Conservation (phyloP, 2,329 filamentous ascomycete genomes). For the Colletotrichum cereale region DNA sequence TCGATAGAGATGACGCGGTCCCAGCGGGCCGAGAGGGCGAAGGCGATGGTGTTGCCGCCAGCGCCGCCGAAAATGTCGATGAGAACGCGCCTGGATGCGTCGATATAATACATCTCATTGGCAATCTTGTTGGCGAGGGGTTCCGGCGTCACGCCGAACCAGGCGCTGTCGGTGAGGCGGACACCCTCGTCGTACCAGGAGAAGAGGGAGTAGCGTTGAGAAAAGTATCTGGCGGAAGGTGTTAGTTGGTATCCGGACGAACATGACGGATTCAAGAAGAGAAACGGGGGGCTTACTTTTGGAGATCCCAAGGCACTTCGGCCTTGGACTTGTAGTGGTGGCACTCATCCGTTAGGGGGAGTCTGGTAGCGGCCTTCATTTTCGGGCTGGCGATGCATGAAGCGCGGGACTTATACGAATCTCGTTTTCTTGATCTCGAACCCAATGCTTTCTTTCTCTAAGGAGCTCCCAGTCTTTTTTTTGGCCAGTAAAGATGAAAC, state of each 20-base stretch:
- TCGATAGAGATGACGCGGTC: conserved; percentile 90
- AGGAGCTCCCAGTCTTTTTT: neutral
- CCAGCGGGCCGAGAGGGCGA: conserved; percentile 85
- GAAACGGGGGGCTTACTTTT: conserved; percentile 72
- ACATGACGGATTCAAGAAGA: neutral
- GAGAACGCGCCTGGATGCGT: conserved; percentile 71
- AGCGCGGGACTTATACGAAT: neutral
- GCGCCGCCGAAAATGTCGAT: conserved; percentile 93
- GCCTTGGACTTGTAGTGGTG: conserved; percentile 79
- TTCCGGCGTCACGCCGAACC: conserved; percentile 98
- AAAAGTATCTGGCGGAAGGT: conserved; percentile 78
- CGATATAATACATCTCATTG: conserved; percentile 71
- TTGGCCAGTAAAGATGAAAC: neutral
- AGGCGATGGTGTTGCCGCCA: conserved; percentile 95
- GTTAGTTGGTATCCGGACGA: neutral
- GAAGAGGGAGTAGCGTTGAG: conserved; percentile 90
- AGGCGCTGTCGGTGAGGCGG: conserved; percentile 91
- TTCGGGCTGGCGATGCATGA: conserved; percentile 40
- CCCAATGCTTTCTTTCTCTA: neutral
- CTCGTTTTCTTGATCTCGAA: neutral
- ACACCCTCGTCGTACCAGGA: conserved; percentile 88
- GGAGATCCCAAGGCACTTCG: conserved; percentile 85
- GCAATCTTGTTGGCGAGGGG: conserved; percentile 89
- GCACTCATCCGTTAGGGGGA: conserved; percentile 72
- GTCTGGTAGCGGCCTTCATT: conserved; percentile 58